Base-by-base conservation (phyloP, 495 filamentous ascomycete genomes). In the Chaetomium cochliodes region DNA sequence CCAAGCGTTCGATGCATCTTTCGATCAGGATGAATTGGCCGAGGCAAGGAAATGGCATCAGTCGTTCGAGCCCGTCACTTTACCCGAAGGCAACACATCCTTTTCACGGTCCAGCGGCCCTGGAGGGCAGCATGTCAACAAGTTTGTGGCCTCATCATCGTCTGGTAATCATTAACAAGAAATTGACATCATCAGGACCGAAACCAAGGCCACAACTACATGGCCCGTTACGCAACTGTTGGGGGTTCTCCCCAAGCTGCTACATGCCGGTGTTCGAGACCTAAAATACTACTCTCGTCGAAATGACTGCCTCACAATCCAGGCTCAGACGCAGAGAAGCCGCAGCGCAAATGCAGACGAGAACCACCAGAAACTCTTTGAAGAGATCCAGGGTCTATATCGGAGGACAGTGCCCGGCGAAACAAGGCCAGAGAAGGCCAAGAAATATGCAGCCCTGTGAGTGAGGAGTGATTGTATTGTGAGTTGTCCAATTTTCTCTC, bases 121-220 rank as follows among this genome's bases (percentile, higher is more conserved):
- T 12, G 94, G 94, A 22, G 94, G 94, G 7, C 94, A 98, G 72
- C 93, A 97, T 78, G 91, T 94, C 51, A 98, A 98, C 77, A 97
- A 97, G 93, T 97, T 80, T 65, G 86, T 81, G 47, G 41, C 20
- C 49, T 20, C 5, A 6, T 4, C 2, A 53, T 9, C 12, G 0
- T 53, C 0, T 20, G 30, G 64, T 63, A 56, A 50, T 42, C 62
- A 41, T 25, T 51, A 25, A 22, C 13, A 18, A 28, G 2, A 33
- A 33, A 42, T 57, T 71, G 20, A 67, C 65, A 49, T 1, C 18
- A 26, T 28, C 47, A 98, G 94, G 76, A 91, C 96, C 28, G 94
- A 93, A 74, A 90, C 90, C 18, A 98, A 98, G 77, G 94, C 93
- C 13, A 97, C 90, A 18, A 74, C 90, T 77, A 72, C 79, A 84